Conservation (phyloP, 352 stramenopile genomes). For the Phytophthora rubi region DNA sequence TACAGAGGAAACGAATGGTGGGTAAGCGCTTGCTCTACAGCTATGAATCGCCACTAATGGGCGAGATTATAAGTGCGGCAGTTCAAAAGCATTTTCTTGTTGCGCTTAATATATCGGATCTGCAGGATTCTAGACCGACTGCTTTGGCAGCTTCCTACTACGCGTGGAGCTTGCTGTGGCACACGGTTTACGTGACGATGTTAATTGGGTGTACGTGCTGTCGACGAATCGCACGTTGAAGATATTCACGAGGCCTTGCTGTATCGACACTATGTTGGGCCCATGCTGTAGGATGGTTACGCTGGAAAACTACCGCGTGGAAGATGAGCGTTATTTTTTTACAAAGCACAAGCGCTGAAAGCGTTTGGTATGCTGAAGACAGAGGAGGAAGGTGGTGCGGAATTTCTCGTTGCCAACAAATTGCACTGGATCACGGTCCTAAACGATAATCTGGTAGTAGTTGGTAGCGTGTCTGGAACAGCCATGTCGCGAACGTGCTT, state of each 20-base stretch:
- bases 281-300: slow-evolving; percentile 21
- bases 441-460: slow-evolving; percentile 7
- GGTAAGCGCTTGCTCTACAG: slow-evolving; percentile 28
- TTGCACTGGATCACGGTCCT: slow-evolving; percentile 17
- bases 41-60: slow-evolving; percentile 27
- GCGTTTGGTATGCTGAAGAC: slow-evolving; percentile 27
- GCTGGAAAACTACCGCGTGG: slow-evolving; percentile 17
- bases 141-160: slow-evolving; percentile 28
- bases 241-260: slow-evolving; percentile 14
- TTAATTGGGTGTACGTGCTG: slow-evolving; percentile 11
- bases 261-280: slow-evolving; percentile 20
- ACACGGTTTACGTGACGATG: slow-evolving; percentile 21
- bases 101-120: slow-evolving; percentile 15
- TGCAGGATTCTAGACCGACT: slow-evolving; percentile 18
- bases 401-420: slow-evolving; percentile 17
- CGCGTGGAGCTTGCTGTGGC: slow-evolving; percentile 27
- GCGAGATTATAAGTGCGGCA: slow-evolving; percentile 24
- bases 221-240: neutral
- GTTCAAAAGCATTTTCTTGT: slow-evolving; percentile 19
- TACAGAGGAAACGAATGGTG: slow-evolving; percentile 10
- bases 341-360: slow-evolving; percentile 20
- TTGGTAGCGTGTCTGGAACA: slow-evolving; percentile 17
- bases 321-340: slow-evolving; percentile 12
- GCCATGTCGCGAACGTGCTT: slow-evolving; percentile 6
- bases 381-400: slow-evolving; percentile 10